Evolutionary conservation across 1,139 yeast species (phyloP), one percentile per base, ranked within the genome.

Genomic region (Blastobotrys elegans): DNA sequence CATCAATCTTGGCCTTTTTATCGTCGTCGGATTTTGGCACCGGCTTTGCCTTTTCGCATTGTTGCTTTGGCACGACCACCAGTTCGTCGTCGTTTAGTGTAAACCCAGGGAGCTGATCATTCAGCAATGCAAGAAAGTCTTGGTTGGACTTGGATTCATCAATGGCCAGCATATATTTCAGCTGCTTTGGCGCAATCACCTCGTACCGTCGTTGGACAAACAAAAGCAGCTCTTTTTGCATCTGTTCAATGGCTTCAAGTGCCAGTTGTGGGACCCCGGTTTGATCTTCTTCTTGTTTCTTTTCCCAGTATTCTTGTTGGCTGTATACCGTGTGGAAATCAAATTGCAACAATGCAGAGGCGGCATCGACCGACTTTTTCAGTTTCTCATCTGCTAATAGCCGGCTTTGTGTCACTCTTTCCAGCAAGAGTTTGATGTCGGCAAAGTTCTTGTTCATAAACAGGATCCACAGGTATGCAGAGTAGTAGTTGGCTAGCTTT

Each of bases 1-100:
- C 18, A 16, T 37, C 48, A 13, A 48, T 38, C 29, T 46, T 43
- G 13, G 32, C 43, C 53, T 52, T 31, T 18, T 47, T 47, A 17
- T 43, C 46, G n/a, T 46, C 41, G 26, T 43, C 45, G 10, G 36
- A 13, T 21, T 27, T 34, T n/a, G 29, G 16, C n/a, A 11, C 21
- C 32, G 30, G 21, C 5, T 14, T 39, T 21, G 14, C 13, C 34
- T 14, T 21, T 17, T 22, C 29, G 14, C 4, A n/a, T 27, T 43
- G 27, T 11, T 6, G 35, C 29, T n/a, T 35, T 27, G 4, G 8
- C 32, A 16, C 18, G 26, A 4, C 32, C 29, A 27, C 16, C n/a
- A 14, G 5, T 21, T 45, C 48, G 36, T 11, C 48, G 45, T 7
- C 34, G 18, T 10, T 24, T 24, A 24, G 27, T 10, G 5, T 10